Conservation (phyloP, 2,329 filamentous ascomycete genomes). For the Botryotinia convoluta region DNA sequence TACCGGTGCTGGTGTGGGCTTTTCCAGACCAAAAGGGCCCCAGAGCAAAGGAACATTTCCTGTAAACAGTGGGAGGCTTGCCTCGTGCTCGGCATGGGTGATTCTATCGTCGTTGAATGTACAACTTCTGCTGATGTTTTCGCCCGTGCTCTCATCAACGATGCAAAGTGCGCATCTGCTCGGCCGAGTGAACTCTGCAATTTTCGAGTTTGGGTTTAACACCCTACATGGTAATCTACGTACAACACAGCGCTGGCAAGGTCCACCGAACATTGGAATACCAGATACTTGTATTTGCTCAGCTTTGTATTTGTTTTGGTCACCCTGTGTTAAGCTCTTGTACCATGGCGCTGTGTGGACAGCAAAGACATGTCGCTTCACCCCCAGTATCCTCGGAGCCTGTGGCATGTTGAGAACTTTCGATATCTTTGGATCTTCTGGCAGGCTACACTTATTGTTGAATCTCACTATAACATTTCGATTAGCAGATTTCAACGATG, state of each 20-base stretch:
- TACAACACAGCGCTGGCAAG: neutral
- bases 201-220: neutral
- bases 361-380: neutral
- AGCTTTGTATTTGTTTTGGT: neutral
- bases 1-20: neutral
- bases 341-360: neutral
- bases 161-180: neutral
- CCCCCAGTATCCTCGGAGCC: too few species aligned
- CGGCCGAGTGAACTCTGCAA: neutral
- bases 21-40: neutral
- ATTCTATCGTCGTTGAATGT: neutral
- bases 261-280: neutral
- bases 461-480: too few species aligned
- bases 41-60: neutral
- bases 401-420: too few species aligned
- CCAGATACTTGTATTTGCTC: neutral
- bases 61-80: neutral
- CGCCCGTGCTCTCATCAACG: neutral
- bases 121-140: neutral
- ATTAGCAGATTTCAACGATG: too few species aligned
- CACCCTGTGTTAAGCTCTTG: neutral
- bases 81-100: neutral
- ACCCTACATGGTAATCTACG: neutral
- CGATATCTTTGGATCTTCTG: too few species aligned
- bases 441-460: too few species aligned